These are phyloP conservation scores for Friedmanniomyces simplex DNA, from an alignment of 495 filamentous ascomycete species.

Conservation along the genomic window DNA sequence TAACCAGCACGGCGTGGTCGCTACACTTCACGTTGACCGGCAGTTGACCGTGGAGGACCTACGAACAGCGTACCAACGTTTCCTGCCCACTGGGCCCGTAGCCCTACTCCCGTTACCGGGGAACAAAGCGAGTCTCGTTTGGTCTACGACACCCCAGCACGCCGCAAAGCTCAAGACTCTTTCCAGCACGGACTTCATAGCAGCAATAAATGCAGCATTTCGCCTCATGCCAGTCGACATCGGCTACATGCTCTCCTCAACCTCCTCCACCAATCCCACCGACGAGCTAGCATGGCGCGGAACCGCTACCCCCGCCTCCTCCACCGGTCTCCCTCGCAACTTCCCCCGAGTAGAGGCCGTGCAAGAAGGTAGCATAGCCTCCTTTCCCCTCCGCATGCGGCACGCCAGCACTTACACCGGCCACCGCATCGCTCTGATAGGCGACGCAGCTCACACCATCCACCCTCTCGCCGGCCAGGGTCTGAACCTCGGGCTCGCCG, in stretches of 20 bases:
- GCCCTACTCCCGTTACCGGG: slow-evolving; percentile 87
- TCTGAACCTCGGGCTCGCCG: slow-evolving; percentile 83
- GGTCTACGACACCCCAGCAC: slow-evolving; percentile 74
- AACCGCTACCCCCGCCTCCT: slow-evolving; percentile 26
- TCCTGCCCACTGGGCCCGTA: slow-evolving; percentile 83
- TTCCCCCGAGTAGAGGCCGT: slow-evolving; percentile 44
- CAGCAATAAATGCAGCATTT: slow-evolving; percentile 91
- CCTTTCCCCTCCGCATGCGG: slow-evolving; percentile 81
- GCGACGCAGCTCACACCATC: slow-evolving; percentile 85
- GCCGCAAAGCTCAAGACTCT: slow-evolving; percentile 73
- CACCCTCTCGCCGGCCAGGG: slow-evolving; percentile 94
- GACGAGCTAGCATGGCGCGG: slow-evolving; percentile 75
- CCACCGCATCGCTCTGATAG: slow-evolving; percentile 76
- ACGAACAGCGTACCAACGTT: slow-evolving; percentile 86
- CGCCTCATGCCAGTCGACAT: slow-evolving; percentile 69
- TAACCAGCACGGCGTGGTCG: slow-evolving; percentile 78
- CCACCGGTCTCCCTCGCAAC: slow-evolving; percentile 13
- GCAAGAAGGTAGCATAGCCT: slow-evolving; percentile 72
- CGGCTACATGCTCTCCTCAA: slow-evolving; percentile 59
- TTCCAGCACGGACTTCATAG: slow-evolving; percentile 57
- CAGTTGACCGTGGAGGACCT: slow-evolving; percentile 40
- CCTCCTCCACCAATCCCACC: slow-evolving; percentile 43
- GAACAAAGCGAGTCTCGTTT: slow-evolving; percentile 74
- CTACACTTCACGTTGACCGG: slow-evolving; percentile 60
- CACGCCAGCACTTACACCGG: slow-evolving; percentile 88